Base-by-base conservation (phyloP, 257 asterid genomes). In the Solanum lignicaule region DNA sequence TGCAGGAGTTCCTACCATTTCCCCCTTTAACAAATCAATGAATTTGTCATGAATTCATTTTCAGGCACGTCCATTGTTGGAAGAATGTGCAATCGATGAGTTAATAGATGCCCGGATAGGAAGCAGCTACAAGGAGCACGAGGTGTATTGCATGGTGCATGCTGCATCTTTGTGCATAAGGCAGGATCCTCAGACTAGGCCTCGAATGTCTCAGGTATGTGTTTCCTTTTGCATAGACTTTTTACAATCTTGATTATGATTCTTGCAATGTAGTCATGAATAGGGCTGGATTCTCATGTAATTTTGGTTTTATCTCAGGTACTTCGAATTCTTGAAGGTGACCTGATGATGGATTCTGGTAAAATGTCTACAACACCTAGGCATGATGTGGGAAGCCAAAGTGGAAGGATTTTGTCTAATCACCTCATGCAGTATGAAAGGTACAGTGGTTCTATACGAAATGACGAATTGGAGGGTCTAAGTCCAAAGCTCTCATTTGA, bases 321-420 rank as follows among this genome's bases (percentile, higher is more conserved):
- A 88, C 95, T 96, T 52, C 91, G 97, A 82, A 91, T 95, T 88
- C 97, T 97, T 8, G 98, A 97, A 89, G 98, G 99, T 25, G 98
- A 95, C 36, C 86, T 91, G 14, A 86, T 91, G 1, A 92, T 90
- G 94, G 98, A 94, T 83, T 93, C 94, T 2, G 90, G 94, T 79
- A 93, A 87, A 62, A 88, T 92, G 89, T 89, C 92, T 35, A 89
- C 93, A 0, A 91, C 95, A 3, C 71, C 68, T 39, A 93, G 95
- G 58, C 73, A 87, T 25, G 98, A 94, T 72, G 91, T 88, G 62
- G 98, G 98, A 76, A 95, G 91, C 92, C 90, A 91, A 87, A 94
- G 98, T 71, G 94, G 98, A 88, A 91, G 98, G 86, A 88, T 90
- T 39, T 88, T 92, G 91, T 89, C 92, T 0, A 90, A 89, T 85